Conservation (phyloP, 805 yeast genomes). For the Saccharomycopsis javanensis region DNA sequence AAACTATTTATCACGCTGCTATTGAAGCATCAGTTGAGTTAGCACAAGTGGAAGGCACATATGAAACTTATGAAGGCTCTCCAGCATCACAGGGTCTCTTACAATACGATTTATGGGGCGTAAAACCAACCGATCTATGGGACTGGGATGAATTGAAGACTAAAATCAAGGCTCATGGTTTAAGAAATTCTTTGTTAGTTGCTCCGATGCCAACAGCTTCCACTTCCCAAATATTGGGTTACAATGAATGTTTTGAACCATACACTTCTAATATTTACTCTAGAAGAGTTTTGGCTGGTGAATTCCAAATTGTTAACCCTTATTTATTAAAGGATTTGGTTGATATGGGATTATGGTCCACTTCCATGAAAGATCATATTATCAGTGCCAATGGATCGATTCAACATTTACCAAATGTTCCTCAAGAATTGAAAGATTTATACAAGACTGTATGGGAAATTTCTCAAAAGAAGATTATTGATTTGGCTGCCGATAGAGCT, state of each 20-base stretch:
- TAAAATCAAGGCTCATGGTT: constrained; percentile 51
- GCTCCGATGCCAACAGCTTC: constrained; percentile 99
- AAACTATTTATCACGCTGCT: constrained; percentile 92
- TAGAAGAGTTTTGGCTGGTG: constrained; percentile 88
- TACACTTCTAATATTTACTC: constrained; percentile 86
- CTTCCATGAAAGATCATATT: constrained; percentile 66
- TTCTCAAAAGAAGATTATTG: constrained; percentile 74
- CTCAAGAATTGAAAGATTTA: constrained; percentile 61
- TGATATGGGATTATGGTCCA: constrained; percentile 76
- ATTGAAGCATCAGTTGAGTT: constrained; percentile 79
- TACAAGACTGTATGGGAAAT: constrained; percentile 97
- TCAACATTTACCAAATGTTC: constrained; percentile 64
- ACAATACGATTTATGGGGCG: constrained; percentile 84
- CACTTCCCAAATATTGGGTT: constrained; percentile 90
- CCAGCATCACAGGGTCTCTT: constrained; percentile 81
- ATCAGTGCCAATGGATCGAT: constrained; percentile 77
- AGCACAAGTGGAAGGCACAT: constrained; percentile 60
- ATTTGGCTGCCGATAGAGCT: constrained; percentile 67
- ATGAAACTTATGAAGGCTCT: constrained; percentile 68
- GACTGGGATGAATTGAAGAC: constrained; percentile 74
- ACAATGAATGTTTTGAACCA: constrained; percentile 94
- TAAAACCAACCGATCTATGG: constrained; percentile 69
- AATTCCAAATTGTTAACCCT: constrained; percentile 85
- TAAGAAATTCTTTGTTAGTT: constrained; percentile 78
- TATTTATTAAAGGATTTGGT: constrained; percentile 75